A percentile compares a stretch with the other conserved stretches of the same genome.
Conservation (phyloP, 148 eudicot species). For the Chenopodium quinoa region DNA sequence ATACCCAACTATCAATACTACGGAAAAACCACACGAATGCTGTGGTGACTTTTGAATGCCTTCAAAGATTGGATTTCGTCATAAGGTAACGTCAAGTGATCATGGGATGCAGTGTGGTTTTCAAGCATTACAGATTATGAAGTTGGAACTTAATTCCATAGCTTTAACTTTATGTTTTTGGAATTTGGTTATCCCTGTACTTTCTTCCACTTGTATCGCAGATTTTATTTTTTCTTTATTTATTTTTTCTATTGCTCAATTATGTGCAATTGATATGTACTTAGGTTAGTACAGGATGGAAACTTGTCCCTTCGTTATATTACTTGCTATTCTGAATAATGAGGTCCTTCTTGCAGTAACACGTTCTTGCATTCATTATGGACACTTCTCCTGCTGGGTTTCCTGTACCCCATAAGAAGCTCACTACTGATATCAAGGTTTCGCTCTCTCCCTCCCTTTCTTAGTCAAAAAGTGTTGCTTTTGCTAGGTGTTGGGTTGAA, state of each 20-base stretch:
- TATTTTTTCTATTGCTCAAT: not conserved
- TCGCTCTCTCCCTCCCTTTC: constrained; percentile 6
- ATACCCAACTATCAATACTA: too few relatives aligned
- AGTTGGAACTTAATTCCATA: not conserved
- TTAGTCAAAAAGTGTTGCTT: not conserved
- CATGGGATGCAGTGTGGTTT: too few relatives aligned
- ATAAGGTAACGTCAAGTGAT: too few relatives aligned
- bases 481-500: not conserved
- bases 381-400: constrained; percentile 38
- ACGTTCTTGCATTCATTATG: constrained; percentile 18
- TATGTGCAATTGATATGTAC: not conserved
- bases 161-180: not conserved
- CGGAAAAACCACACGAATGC: too few relatives aligned
- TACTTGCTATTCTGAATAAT: not conserved
- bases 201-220: not conserved
- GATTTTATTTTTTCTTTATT: not conserved
- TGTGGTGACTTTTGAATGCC: too few relatives aligned
- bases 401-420: constrained; percentile 53
- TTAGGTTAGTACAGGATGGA: not conserved
- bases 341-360: not conserved
- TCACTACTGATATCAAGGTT: constrained; percentile 53
- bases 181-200: not conserved
- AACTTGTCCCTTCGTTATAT: not conserved
- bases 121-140: too few relatives aligned
- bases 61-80: too few relatives aligned